Evolutionary conservation across 805 yeast genomes (phyloP).

Genomic region (Vanderwaltozyma verrucispora): DNA sequence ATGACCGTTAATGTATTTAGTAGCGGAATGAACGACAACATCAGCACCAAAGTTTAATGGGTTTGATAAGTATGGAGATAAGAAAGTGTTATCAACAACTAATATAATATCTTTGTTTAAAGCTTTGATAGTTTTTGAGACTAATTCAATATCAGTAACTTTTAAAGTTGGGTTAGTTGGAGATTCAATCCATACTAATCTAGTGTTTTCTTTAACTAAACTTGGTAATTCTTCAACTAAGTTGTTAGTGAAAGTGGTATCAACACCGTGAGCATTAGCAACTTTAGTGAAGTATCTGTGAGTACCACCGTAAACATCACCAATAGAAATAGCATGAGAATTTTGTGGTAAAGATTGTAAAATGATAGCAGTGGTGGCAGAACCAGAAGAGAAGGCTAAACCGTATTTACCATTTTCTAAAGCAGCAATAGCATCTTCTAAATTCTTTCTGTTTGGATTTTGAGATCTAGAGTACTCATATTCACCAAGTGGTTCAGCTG

Average conservation of each 20-base stretch:
- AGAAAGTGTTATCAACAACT: conserved; percentile 82
- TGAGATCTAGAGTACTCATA: conserved; percentile 81
- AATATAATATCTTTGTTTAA: conserved; percentile 45
- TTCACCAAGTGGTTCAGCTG: conserved; percentile 65
- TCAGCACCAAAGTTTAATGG: conserved; percentile 80
- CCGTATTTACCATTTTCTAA: conserved; percentile 69
- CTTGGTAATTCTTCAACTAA: conserved; percentile 47
- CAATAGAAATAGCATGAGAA: conserved; percentile 66
- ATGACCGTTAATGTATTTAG: conserved; percentile 88
- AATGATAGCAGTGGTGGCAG: conserved; percentile 71
- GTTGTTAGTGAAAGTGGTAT: conserved; percentile 55
- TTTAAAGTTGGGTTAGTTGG: conserved; percentile 84
- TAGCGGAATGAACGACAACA: conserved; percentile 78
- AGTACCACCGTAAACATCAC: conserved; percentile 88
- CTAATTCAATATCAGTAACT: conserved; percentile 62
- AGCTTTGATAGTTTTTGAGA: conserved; percentile 44
- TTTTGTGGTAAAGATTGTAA: conserved; percentile 64
- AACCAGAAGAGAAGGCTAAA: conserved; percentile 75
- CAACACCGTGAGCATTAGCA: conserved; percentile 69
- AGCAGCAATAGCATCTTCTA: conserved; percentile 70
- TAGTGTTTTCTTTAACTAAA: conserved; percentile 51
- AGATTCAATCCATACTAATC: conserved; percentile 77
- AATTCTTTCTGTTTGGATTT: conserved; percentile 77
- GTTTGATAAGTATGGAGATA: conserved; percentile 79
- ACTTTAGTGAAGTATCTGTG: conserved; percentile 85